Evolutionary conservation across 1,284 basidiomycete genomes (phyloP).

Genomic region (Ganoderma lucidum): DNA sequence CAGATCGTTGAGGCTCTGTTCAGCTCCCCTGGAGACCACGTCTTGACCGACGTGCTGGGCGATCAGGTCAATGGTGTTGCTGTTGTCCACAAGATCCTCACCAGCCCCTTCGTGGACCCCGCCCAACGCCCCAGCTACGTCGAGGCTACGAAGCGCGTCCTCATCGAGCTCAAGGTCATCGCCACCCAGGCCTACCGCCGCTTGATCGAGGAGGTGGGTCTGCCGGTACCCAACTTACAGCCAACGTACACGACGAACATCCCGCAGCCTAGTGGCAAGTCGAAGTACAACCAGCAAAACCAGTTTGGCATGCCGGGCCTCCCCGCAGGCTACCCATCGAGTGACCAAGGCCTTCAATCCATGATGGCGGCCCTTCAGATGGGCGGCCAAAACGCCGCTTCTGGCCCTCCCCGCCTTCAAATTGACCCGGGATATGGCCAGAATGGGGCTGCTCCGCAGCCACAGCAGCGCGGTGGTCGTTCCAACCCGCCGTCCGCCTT

Average conservation of each 20-base stretch:
- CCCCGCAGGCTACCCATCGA: conserved; percentile 79
- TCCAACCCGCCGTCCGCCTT: conserved; percentile 63
- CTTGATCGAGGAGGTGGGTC: conserved; percentile 92
- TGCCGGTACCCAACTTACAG: conserved; percentile 88
- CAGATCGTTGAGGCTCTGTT: conserved; percentile 88
- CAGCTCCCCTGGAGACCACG: conserved; percentile 84
- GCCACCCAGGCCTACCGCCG: conserved; percentile 93
- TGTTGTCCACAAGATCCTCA: conserved; percentile 93
- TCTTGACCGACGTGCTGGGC: conserved; percentile 91
- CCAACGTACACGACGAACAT: conserved; percentile 75
- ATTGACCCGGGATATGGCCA: conserved; percentile 67
- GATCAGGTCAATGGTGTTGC: conserved; percentile 97
- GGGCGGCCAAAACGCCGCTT: conserved; percentile 84
- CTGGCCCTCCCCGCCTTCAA: conserved; percentile 76
- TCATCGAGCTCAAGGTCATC: conserved; percentile 89
- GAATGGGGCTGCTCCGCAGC: conserved; percentile 38
- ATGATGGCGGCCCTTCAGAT: conserved; percentile 91
- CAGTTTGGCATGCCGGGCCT: conserved; percentile 72
- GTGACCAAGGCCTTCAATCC: conserved; percentile 82
- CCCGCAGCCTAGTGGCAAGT: conserved; percentile 64
- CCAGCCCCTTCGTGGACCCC: conserved; percentile 83
- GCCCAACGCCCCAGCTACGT: conserved; percentile 74
- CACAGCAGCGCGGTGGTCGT: conserved; percentile 47
- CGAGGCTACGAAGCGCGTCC: conserved; percentile 88
- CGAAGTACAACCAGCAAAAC: conserved; percentile 64